phyloP scores from a whole-genome alignment of 2,329 filamentous ascomycete species.

The Dothideomycetes sp. region DNA sequence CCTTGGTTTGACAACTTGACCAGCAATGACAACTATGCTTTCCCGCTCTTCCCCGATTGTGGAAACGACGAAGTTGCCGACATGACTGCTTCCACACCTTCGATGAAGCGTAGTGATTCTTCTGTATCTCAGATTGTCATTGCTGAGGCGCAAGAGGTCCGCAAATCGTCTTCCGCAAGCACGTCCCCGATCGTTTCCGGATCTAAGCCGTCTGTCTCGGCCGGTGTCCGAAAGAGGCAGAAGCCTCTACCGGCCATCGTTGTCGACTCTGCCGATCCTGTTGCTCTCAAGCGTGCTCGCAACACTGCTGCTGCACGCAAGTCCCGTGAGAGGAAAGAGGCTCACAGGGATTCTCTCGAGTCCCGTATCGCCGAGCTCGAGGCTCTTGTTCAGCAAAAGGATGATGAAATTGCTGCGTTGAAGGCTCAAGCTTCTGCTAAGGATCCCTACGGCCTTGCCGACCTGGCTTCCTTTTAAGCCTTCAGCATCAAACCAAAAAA shows the following conservation, averaged over 20 bases:
- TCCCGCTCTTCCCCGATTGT: constrained; percentile 56
- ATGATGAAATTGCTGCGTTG: background rate
- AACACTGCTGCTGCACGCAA: constrained; percentile 92
- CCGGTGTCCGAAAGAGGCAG: constrained; percentile 68
- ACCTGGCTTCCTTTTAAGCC: constrained; percentile 9
- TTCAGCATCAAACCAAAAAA: too few relatives aligned
- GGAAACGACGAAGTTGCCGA: constrained; percentile 22
- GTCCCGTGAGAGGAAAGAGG: constrained; percentile 76
- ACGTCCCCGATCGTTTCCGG: constrained; percentile 31
- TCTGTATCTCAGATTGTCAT: background rate
- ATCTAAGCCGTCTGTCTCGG: constrained; percentile 54
- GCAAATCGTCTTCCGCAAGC: constrained; percentile 24
- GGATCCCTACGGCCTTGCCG: constrained; percentile 9
- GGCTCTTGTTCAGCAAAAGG: constrained; percentile 21
- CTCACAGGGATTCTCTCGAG: constrained; percentile 65
- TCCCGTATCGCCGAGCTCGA: constrained; percentile 48
- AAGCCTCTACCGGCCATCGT: constrained; percentile 72
- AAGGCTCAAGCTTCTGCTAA: constrained; percentile 20
- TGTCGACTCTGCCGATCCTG: constrained; percentile 60
- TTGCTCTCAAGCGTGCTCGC: constrained; percentile 85
- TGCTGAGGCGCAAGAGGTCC: constrained; percentile 13
- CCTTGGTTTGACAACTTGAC: constrained; percentile 56
- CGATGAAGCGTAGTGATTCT: background rate
- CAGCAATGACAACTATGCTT: constrained; percentile 49
- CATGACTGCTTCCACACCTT: constrained; percentile 8